Conservation (phyloP, 2,329 filamentous ascomycete genomes). For the Alternaria triticimaculans region DNA sequence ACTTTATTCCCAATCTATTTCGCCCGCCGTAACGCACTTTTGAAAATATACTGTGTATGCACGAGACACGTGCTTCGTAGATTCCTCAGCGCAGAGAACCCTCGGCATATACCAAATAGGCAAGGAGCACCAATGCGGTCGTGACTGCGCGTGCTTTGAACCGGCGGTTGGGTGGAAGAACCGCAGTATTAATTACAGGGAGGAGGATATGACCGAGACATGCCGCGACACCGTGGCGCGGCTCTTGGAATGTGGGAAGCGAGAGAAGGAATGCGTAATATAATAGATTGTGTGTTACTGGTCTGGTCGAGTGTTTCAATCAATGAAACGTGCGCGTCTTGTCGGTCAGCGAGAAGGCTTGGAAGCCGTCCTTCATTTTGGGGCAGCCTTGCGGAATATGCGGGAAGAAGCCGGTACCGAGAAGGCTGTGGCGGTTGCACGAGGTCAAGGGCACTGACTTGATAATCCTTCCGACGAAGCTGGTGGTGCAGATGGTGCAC, state of each 20-base stretch:
- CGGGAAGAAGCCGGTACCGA: slow-evolving; percentile 11
- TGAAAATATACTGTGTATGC: neutral
- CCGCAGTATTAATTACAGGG: slow-evolving; percentile 31
- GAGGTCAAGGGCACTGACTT: neutral
- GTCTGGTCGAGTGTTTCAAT: slow-evolving; percentile 32
- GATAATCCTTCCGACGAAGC: slow-evolving; percentile 29
- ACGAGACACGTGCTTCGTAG: slow-evolving; percentile 23
- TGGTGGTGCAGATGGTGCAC: slow-evolving; percentile 26
- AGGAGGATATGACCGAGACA: slow-evolving; percentile 14
- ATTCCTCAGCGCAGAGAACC: neutral
- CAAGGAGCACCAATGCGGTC: slow-evolving; percentile 4
- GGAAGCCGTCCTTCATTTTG: slow-evolving; percentile 24
- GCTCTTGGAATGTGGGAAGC: slow-evolving; percentile 14
- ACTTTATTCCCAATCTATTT: slow-evolving; percentile 27
- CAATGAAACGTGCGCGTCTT: slow-evolving; percentile 27
- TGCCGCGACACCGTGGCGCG: slow-evolving; percentile 12
- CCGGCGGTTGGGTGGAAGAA: slow-evolving; percentile 40
- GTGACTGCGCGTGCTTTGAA: slow-evolving; percentile 17
- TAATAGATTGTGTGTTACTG: slow-evolving; percentile 42
- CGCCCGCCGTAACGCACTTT: neutral
- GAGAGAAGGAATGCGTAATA: slow-evolving; percentile 27
- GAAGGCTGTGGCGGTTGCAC: slow-evolving; percentile 9
- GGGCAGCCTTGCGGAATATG: slow-evolving; percentile 25
- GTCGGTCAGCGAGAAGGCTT: neutral
- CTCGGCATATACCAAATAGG: slow-evolving; percentile 6